Percentiles rank a stretch among this genome's conserved stretches.
phyloP scores from a whole-genome alignment of 495 filamentous ascomycete genomes.

The Neurospora sp. region DNA sequence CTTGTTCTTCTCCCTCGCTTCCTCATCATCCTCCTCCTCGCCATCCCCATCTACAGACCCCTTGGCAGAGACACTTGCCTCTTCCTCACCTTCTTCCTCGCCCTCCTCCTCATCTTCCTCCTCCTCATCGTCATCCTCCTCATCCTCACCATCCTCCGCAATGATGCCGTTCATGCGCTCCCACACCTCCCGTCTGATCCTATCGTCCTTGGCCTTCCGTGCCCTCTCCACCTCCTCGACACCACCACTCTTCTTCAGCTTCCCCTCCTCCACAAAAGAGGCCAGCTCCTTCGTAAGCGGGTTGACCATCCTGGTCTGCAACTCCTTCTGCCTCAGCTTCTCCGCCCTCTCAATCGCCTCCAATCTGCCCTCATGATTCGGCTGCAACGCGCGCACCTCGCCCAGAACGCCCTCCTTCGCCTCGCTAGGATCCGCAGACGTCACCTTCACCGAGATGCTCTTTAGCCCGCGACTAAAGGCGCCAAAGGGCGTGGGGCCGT shows the following conservation, averaged over 20 bases:
- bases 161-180: constrained; percentile 51
- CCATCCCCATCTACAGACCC: background rate
- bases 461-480: constrained; percentile 50
- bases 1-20: background rate
- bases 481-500: constrained; percentile 35
- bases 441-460: constrained; percentile 42
- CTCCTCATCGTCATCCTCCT: constrained; percentile 6
- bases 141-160: constrained; percentile 17
- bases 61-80: background rate
- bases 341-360: constrained; percentile 96
- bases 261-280: constrained; percentile 81
- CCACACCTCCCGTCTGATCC: constrained; percentile 77
- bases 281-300: constrained; percentile 85
- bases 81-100: background rate
- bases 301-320: constrained; percentile 65
- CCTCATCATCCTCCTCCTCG: background rate
- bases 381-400: constrained; percentile 88
- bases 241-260: constrained; percentile 89
- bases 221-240: constrained; percentile 88
- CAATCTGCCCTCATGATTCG: constrained; percentile 84
- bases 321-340: constrained; percentile 74
- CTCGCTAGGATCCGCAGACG: constrained; percentile 54
- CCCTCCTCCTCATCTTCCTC: background rate
- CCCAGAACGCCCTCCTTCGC: constrained; percentile 87
- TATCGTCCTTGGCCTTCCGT: constrained; percentile 76